Evolutionary conservation across 2,329 filamentous ascomycete species (phyloP), one percentile per base, ranked within the genome.

Genomic region (Diaporthe ampelina): DNA sequence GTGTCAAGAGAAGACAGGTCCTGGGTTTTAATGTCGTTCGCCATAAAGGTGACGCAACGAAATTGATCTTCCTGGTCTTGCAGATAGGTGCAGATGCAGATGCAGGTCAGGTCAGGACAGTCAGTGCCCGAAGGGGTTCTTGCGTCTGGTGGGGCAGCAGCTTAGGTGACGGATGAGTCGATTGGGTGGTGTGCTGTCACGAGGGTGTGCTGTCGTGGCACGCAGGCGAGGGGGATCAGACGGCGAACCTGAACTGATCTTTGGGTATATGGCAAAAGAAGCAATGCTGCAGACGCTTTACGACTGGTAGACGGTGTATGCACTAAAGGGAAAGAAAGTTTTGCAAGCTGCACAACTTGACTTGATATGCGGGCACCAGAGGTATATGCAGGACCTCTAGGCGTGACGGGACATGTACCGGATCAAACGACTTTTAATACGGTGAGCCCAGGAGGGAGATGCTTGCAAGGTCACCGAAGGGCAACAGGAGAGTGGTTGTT

Each of bases 11-110:
- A 78, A 71, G 79, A 76, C 57, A 78, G 76, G 79, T 78, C 79
- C 77, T 80, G 77, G 77, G 80, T 80, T 78, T 78, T 79, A 79
- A 79, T 77, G 78, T 80, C 56, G 74, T 70, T 58, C 56, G 74
- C 79, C 79, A 80, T 81, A 77, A 78, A 79, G 78, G 67, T 37
- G 37, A 65, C 45, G 48, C 54, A 65, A 71, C 72, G n/a, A 75
- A 69, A 65, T 61, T 70, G 57, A 67, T 54, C 40, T 43, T 56
- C 63, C 63, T 32, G 54, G 78, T 75, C 73, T 77, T 77, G 78
- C 78, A 74, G 78, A 13, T 45, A 29, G 40, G 24, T 63, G 37
- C 56, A 58, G 56, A 37, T 63, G 58, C 58, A 73, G 72, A 61
- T 76, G 76, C 76, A 76, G 76, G 72, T 50, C 37, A 58, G 45